Percentiles rank a stretch among this genome's conserved stretches.
phyloP scores from a whole-genome alignment of 1,284 basidiomycete species.

The Microbotryum silenes-acaulis region DNA sequence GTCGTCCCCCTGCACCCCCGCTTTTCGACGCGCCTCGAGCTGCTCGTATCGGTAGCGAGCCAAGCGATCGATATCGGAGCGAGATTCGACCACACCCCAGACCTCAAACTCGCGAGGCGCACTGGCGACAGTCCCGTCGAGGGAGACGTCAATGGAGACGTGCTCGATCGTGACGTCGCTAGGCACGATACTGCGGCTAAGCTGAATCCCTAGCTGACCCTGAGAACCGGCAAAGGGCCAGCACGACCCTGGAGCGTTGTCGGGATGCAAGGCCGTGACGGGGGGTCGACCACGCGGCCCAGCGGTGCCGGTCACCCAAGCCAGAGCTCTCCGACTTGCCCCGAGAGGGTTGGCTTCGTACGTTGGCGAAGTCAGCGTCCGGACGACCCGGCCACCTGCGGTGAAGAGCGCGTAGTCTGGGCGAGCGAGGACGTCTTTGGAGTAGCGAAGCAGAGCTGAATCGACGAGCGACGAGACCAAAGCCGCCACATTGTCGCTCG shows the following conservation, averaged over 20 bases:
- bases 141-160: conserved; percentile 65
- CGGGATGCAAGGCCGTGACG: conserved; percentile 73
- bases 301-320: conserved; percentile 22
- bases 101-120: conserved; percentile 81
- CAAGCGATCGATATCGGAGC: conserved; percentile 59
- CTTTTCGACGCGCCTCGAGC: conserved; percentile 16
- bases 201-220: conserved; percentile 72
- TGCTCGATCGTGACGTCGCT: conserved; percentile 83
- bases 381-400: conserved; percentile 70
- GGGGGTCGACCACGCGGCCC: conserved; percentile 65
- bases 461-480: conserved; percentile 28
- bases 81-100: conserved; percentile 75
- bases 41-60: conserved; percentile 33
- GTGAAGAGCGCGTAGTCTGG: conserved; percentile 81
- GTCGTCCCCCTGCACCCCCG: conserved; percentile 29
- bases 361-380: conserved; percentile 68
- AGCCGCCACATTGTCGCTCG: conserved; percentile 18
- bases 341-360: conserved; percentile 53
- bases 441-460: conserved; percentile 52
- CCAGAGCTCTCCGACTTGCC: conserved; percentile 15
- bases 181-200: conserved; percentile 61
- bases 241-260: conserved; percentile 71
- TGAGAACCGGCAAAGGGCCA: conserved; percentile 78
- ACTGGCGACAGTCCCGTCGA: conserved; percentile 55
- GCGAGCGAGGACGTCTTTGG: conserved; percentile 68